Base-by-base conservation (phyloP, 2,329 filamentous ascomycete species). In the Myriosclerotinia scirpicola region DNA sequence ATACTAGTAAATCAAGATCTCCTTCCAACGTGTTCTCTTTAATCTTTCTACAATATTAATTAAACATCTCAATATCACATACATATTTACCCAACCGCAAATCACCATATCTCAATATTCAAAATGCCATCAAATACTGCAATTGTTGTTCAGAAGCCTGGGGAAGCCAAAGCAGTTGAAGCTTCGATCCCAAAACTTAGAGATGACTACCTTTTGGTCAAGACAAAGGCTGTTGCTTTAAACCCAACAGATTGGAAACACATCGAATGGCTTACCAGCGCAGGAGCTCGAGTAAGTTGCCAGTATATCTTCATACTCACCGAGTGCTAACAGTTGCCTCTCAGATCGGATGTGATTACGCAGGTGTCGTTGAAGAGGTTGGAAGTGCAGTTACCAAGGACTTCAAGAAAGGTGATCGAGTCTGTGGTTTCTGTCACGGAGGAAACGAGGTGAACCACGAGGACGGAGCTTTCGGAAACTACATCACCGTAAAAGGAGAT, bases 321-420 rank as follows among this genome's bases (percentile, higher is more conserved):
- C n/a, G 38, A 34, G 17, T 44, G n/a, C 40, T 63, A 36, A 62
- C 38, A 54, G 44, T 50, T 59, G 14, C 17, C 44, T 30, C 15
- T 30, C 11, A 72, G 71, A 69, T 77, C 46, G 81, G 81, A n/a
- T 81, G 78, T 64, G 82, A 84, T 71, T 84, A 79, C 65, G 78
- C 79, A 38, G 82, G 83, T 50, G 72, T 80, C 7, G 79, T 85
- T 2, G 78, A 81, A 48, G 78, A 80, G 63, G 76, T 84, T 34
- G 83, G 82, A 11, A 64, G 71, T 5, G 77, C 77, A 44, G 79
- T 81, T 26, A 80, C 74, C 20, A 79, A 79, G 68, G 65, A 72
- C 7, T 79, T 82, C 67, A 78, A 78, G 71, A 79, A 78, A 64
- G 83, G 83, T 2, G 83, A 85, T 67, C 78, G 82, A 52, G 75